Evolutionary conservation across 306 rosid genomes (phyloP).

Genomic region (Dryas alaskensis): DNA sequence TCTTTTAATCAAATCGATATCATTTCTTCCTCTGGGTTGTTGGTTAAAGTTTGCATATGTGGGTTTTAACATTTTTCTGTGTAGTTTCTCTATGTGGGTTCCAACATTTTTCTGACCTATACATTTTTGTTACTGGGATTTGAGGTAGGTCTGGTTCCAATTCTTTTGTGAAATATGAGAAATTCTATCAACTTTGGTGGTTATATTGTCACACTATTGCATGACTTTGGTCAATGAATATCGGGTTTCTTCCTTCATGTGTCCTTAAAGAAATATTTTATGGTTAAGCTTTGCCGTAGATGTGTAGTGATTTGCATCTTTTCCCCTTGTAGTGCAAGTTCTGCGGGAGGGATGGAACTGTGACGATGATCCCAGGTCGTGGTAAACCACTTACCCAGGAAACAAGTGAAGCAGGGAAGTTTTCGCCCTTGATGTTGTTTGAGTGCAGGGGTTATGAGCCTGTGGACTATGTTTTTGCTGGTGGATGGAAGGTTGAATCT

Average conservation of each 20-base stretch:
- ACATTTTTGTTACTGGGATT: background rate
- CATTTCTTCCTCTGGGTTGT: background rate
- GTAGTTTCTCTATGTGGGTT: background rate
- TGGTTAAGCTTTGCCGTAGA: background rate
- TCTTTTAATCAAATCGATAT: no score
- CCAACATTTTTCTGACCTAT: background rate
- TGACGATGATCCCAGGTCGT: conserved; percentile 69
- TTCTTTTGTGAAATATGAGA: background rate
- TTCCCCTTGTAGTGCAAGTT: conserved; percentile 72
- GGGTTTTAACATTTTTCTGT: background rate
- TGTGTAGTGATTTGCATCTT: conserved; percentile 6
- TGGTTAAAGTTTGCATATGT: background rate
- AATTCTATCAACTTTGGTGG: background rate
- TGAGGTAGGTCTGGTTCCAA: background rate
- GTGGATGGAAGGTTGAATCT: conserved; percentile 83
- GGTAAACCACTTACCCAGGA: conserved; percentile 60
- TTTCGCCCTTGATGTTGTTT: conserved; percentile 67
- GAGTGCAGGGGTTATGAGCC: conserved; percentile 90
- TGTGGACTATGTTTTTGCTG: conserved; percentile 45
- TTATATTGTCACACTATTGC: background rate
- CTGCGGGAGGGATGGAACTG: conserved; percentile 81
- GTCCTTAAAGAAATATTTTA: background rate
- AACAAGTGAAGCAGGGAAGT: conserved; percentile 56
- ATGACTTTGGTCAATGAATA: background rate
- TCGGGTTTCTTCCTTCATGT: background rate